phyloP scores from a whole-genome alignment of 768 basidiomycete species.

The Leucosporidium creatinivorum region DNA sequence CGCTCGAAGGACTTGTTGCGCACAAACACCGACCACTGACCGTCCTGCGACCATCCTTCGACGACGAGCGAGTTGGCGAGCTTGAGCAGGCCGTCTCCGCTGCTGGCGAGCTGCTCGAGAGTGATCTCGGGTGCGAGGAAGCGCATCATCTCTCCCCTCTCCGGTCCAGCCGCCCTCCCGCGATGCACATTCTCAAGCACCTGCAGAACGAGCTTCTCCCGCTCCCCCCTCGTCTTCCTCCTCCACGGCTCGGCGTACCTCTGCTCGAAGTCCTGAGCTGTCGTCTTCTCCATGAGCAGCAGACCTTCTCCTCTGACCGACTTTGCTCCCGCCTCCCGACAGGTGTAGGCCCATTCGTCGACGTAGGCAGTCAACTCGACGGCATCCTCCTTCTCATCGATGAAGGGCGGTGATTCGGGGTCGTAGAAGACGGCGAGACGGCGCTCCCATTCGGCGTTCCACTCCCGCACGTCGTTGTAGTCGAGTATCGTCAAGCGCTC shows the following conservation, averaged over 20 bases:
- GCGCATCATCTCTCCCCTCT: neutral
- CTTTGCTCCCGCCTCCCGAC: neutral
- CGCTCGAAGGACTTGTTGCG: neutral
- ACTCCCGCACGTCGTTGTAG: too few relatives aligned
- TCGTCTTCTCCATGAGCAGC: neutral
- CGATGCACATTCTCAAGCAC: neutral
- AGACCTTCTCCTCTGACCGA: neutral
- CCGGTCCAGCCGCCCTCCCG: neutral
- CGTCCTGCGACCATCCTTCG: neutral
- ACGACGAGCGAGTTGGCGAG: neutral
- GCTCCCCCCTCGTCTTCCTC: neutral
- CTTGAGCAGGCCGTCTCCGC: neutral
- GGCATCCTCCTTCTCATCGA: too few relatives aligned
- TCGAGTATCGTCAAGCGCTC: too few relatives aligned
- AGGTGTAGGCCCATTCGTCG: neutral
- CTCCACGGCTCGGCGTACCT: neutral
- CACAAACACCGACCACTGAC: neutral
- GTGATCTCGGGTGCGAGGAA: neutral
- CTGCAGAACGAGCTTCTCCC: neutral
- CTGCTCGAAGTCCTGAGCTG: neutral
- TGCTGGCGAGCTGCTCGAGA: neutral
- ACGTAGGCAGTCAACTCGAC: too few relatives aligned
- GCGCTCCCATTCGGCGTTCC: too few relatives aligned
- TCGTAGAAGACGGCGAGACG: too few relatives aligned
- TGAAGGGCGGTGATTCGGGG: too few relatives aligned